Evolutionary conservation across 2,329 filamentous ascomycete species (phyloP), one percentile per base, ranked within the genome.

Genomic region (Fusarium multiceps): DNA sequence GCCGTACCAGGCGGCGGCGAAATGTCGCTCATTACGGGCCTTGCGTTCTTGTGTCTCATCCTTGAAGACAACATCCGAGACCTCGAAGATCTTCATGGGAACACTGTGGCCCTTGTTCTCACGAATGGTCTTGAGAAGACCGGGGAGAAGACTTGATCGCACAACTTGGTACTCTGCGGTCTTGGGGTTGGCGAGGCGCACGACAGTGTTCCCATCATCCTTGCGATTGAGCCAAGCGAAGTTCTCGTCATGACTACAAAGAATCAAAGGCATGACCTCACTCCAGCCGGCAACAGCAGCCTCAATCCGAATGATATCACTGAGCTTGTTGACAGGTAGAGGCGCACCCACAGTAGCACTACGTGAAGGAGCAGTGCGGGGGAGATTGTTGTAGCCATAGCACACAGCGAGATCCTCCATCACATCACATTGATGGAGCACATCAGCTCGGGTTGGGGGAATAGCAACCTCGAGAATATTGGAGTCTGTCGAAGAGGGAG

Each of bases 331-430:
- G 82, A 99, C 91, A 64, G 90, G 88, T 12, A 98, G 86, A 12
- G 94, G 93, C 60, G 93, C 92, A 48, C 93, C 97, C 66, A 98
- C 89, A 8, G 93, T 96, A 58, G 91, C 92, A 25, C 92, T 92
- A 77, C 94, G 94, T 80, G 90, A 94, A 11, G 94, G 94, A 76
- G 95, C 93, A 50, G 91, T 90, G 55, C 94, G 91, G 2, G 95
- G 94, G 20, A 99, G 90, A 69, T 92, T 93, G 86, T 99, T 99
- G 88, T 97, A 99, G 71, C 97, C 96, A 80, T 98, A 98, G 55
- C 93, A 94, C 71, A 99, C 96, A 42, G 94, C 96, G 21, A 97
- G 90, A 78, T 99, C 97, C 83, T 99, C 96, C 95, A 99, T 99
- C 73, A 99, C 93, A 79, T 99, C 96, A 75, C 94, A 97, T 78